These are phyloP conservation scores for Drosera capensis DNA, from an alignment of 148 eudicot genomes.

Conservation along the genomic window DNA sequence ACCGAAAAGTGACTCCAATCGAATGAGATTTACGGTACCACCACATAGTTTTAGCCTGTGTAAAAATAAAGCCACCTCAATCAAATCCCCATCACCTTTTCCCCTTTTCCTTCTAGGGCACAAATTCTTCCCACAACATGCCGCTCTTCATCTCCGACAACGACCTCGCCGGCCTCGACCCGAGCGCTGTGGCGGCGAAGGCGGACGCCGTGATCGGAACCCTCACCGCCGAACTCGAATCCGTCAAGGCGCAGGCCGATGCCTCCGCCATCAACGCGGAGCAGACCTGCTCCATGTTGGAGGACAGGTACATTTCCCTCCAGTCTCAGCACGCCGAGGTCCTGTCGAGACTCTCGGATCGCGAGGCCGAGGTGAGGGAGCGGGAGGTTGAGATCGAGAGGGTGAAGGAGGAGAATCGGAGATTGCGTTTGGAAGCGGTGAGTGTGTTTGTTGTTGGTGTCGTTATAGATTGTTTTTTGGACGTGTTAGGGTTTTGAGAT, in stretches of 20 bases:
- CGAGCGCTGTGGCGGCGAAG: conserved; percentile 45
- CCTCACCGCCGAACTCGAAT: conserved; percentile 43
- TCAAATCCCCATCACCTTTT: no score
- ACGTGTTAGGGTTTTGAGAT: not conserved
- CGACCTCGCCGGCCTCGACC: conserved; percentile 37
- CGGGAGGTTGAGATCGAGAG: conserved; percentile 36
- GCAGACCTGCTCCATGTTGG: conserved; percentile 77
- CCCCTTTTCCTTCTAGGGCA: not conserved
- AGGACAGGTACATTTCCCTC: conserved; percentile 67
- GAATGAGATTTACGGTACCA: no score
- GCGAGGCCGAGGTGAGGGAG: conserved; percentile 52
- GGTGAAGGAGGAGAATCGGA: conserved; percentile 58
- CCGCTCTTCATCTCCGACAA: conserved; percentile 71
- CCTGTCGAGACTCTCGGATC: conserved; percentile 37
- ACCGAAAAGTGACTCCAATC: no score
- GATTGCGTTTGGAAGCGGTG: conserved; percentile 47
- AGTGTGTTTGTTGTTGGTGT: conserved; percentile 1
- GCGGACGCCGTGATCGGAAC: conserved; percentile 57
- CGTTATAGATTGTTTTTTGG: not conserved
- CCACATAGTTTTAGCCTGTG: no score
- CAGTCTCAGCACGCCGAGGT: conserved; percentile 40
- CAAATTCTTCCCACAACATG: conserved; percentile 17
- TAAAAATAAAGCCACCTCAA: no score
- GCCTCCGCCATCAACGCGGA: conserved; percentile 81
- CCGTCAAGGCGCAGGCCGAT: conserved; percentile 69